Conservation (phyloP, 2,329 filamentous ascomycete species). For the Penicillium sp. region DNA sequence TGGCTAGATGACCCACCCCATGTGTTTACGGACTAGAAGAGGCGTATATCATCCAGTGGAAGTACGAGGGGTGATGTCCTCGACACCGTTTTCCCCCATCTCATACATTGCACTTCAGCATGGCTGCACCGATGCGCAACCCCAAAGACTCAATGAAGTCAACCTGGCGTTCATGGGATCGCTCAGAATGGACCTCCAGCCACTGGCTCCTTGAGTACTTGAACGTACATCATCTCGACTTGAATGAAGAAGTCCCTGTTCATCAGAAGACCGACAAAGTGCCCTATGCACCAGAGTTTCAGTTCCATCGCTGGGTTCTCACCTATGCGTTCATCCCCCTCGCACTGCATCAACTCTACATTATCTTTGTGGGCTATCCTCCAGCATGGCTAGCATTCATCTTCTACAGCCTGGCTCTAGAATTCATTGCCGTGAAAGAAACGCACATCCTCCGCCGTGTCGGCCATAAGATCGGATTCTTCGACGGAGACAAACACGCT, state of each 20-base stretch:
- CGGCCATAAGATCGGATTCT: conserved; percentile 26
- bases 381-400: conserved; percentile 21
- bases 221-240: conserved; percentile 23
- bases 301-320: conserved; percentile 28
- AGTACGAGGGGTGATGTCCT: not conserved
- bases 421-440: conserved; percentile 28
- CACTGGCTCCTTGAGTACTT: conserved; percentile 31
- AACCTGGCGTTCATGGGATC: conserved; percentile 26
- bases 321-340: conserved; percentile 25
- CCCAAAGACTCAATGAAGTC: conserved; percentile 32
- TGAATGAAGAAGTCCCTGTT: conserved; percentile 22
- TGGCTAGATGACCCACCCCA: conserved; percentile 1
- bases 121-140: conserved; percentile 12
- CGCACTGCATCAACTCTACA: conserved; percentile 26
- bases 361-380: conserved; percentile 21
- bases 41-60: not conserved
- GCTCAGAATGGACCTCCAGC: conserved; percentile 25
- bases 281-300: conserved; percentile 26
- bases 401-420: conserved; percentile 25
- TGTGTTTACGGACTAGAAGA: not conserved
- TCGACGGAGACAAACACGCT: conserved; percentile 29
- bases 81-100: not conserved
- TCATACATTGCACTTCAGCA: not conserved
- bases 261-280: conserved; percentile 25
- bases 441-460: conserved; percentile 26